Percentiles rank a stretch among this genome's conserved stretches.
Conservation (phyloP, 2,329 filamentous ascomycete genomes). For the Penicillium concentricum region DNA sequence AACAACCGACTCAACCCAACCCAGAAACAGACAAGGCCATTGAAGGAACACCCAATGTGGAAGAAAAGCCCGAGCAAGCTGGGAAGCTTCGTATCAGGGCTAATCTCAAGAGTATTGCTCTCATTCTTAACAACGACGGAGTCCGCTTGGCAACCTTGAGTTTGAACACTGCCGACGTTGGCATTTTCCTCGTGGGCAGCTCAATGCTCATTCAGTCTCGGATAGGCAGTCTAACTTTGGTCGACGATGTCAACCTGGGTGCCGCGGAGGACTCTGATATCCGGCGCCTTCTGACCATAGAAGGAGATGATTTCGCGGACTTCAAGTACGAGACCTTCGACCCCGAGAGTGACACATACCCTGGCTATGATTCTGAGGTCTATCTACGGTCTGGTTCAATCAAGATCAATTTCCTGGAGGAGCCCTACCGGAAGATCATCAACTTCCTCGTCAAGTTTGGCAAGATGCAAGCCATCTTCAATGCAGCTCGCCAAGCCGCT, state of each 20-base stretch:
- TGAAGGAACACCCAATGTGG: slow-evolving; percentile 27
- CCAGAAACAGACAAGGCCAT: slow-evolving; percentile 32
- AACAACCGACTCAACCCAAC: slow-evolving; percentile 45
- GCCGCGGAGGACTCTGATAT: slow-evolving; percentile 77
- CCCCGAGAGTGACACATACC: slow-evolving; percentile 70
- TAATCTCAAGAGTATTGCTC: slow-evolving; percentile 85
- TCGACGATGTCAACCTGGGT: slow-evolving; percentile 92
- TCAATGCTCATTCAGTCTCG: slow-evolving; percentile 85
- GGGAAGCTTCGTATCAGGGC: slow-evolving; percentile 92
- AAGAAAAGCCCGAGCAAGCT: slow-evolving; percentile 37
- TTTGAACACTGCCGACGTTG: slow-evolving; percentile 87
- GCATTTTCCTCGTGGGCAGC: slow-evolving; percentile 80
- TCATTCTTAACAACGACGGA: slow-evolving; percentile 97
- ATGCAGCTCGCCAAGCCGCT: slow-evolving; percentile 90
- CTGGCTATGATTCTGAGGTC: slow-evolving; percentile 91
- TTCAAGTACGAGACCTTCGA: slow-evolving; percentile 98
- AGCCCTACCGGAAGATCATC: slow-evolving; percentile 97
- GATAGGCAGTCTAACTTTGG: slow-evolving; percentile 80
- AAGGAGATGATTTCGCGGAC: slow-evolving; percentile 92
- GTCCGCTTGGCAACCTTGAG: slow-evolving; percentile 90
- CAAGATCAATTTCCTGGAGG: slow-evolving; percentile 94
- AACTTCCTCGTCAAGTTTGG: slow-evolving; percentile 98
- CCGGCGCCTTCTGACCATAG: slow-evolving; percentile 85
- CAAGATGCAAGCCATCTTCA: slow-evolving; percentile 99
- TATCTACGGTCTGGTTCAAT: slow-evolving; percentile 89